These are phyloP conservation scores for Beauveria australis DNA, from an alignment of 2,329 filamentous ascomycete genomes.

Conservation along the genomic window DNA sequence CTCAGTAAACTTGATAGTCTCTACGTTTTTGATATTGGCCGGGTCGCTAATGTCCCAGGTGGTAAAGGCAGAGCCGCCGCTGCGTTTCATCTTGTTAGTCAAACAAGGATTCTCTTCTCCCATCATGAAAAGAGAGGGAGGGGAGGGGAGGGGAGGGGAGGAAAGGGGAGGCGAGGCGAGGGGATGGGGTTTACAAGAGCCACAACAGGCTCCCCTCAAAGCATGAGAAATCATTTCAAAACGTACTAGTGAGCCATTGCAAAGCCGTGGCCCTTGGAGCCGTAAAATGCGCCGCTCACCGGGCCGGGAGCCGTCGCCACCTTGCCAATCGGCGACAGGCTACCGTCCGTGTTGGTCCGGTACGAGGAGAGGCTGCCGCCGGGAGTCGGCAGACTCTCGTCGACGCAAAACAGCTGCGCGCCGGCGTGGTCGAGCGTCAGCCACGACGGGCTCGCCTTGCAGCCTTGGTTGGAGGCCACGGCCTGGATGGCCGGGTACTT, in stretches of 20 bases:
- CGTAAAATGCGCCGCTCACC: slow-evolving; percentile 36
- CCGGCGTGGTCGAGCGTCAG: slow-evolving; percentile 45
- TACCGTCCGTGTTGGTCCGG: slow-evolving; percentile 28
- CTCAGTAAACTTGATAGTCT: slow-evolving; percentile 31
- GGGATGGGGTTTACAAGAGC: background rate
- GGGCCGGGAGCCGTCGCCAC: slow-evolving; percentile 31
- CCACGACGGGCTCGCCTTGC: slow-evolving; percentile 51
- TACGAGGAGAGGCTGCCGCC: slow-evolving; percentile 42
- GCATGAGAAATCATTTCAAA: slow-evolving; percentile 6
- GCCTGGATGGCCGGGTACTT: slow-evolving; percentile 28
- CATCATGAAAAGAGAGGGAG: background rate
- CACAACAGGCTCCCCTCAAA: too few relatives aligned
- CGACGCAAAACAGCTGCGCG: slow-evolving; percentile 48
- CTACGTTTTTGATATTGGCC: slow-evolving; percentile 25
- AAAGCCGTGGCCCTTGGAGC: slow-evolving; percentile 26
- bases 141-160: too few relatives aligned
- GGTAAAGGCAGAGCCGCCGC: slow-evolving; percentile 33
- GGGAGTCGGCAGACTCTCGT: slow-evolving; percentile 44
- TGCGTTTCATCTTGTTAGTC: slow-evolving; percentile 14
- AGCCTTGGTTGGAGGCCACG: slow-evolving; percentile 36
- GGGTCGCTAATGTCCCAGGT: slow-evolving; percentile 36
- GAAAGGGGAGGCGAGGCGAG: background rate
- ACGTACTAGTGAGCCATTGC: slow-evolving; percentile 40
- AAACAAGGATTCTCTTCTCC: background rate
- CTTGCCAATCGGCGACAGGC: slow-evolving; percentile 29